These are phyloP conservation scores for Diaporthe citrichinensis DNA, from an alignment of 2,329 filamentous ascomycete genomes.

Conservation along the genomic window DNA sequence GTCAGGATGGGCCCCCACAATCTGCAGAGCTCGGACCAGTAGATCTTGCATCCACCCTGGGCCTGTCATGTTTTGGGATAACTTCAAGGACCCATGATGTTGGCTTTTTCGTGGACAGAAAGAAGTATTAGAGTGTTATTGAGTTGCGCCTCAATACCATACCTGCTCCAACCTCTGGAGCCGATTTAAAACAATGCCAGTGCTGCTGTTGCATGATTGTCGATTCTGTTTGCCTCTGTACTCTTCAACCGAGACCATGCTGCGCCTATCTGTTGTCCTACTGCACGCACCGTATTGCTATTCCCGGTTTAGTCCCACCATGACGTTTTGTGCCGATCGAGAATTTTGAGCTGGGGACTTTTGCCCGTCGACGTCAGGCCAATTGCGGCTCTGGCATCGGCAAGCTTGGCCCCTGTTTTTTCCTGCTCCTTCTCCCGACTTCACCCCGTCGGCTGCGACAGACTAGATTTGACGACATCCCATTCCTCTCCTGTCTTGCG, in stretches of 20 bases:
- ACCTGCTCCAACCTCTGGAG: not conserved
- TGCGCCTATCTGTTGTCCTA: not conserved
- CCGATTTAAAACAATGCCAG: not conserved
- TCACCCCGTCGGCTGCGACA: conserved; percentile 1
- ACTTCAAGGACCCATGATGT: not conserved
- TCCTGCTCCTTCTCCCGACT: not conserved
- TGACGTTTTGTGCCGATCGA: conserved; percentile 13
- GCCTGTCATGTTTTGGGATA: not conserved
- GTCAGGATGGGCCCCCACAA: not conserved
- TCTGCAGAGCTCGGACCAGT: conserved; percentile 19
- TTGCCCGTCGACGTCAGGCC: conserved; percentile 30
- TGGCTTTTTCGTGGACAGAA: not conserved
- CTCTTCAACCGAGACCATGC: too few species aligned
- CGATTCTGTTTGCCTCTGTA: too few species aligned
- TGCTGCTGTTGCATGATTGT: too few species aligned
- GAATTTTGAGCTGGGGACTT: conserved; percentile 2
- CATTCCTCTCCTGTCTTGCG: not conserved
- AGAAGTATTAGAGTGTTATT: not conserved
- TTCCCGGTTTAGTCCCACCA: conserved; percentile 16
- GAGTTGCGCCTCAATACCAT: not conserved
- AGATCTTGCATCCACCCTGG: conserved; percentile 2
- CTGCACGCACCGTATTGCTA: not conserved
- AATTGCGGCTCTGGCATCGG: conserved; percentile 25
- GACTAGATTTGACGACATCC: conserved; percentile 10
- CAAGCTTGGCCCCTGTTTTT: conserved; percentile 34